Evolutionary conservation across 139 green algal species (phyloP).

Genomic region (Chlamydomonas incerta): DNA sequence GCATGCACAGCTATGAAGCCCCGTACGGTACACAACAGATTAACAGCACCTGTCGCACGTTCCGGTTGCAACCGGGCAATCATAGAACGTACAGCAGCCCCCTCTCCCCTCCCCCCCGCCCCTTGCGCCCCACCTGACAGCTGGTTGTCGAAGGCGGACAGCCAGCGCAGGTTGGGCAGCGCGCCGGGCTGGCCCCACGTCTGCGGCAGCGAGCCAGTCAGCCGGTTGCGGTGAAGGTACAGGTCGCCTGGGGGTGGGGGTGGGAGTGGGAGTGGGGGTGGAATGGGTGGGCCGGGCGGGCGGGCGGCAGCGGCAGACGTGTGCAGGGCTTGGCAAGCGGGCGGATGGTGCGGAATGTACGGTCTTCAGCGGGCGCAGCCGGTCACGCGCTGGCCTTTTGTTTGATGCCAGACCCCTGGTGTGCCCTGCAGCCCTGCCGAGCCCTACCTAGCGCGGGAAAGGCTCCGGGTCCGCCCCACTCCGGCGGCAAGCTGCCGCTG

Average conservation of each 20-base stretch:
- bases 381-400: too few relatives aligned
- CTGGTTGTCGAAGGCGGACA: constrained; percentile 46
- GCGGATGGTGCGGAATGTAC: too few relatives aligned
- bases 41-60: too few relatives aligned
- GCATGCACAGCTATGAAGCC: too few relatives aligned
- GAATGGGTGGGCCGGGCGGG: too few relatives aligned
- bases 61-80: not conserved
- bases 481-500: constrained; percentile 25
- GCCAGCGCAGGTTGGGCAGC: constrained; percentile 42
- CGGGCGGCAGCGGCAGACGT: too few relatives aligned
- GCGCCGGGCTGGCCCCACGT: not conserved
- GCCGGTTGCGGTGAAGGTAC: constrained; percentile 44
- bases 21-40: too few relatives aligned
- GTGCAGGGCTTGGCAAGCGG: too few relatives aligned
- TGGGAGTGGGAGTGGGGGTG: too few relatives aligned
- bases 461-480: constrained; percentile 31
- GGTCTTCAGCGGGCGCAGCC: too few relatives aligned
- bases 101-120: not conserved
- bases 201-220: constrained; percentile 34
- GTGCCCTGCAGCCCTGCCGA: too few relatives aligned
- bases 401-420: too few relatives aligned
- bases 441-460: constrained; percentile 19
- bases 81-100: not conserved
- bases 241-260: constrained; percentile 11
- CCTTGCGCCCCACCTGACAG: constrained; percentile 23